A percentile compares a stretch with the other conserved stretches of the same genome.
These are phyloP conservation scores for Ustilago loliicola DNA, from an alignment of 1,284 basidiomycete species.

Conservation along the genomic window DNA sequence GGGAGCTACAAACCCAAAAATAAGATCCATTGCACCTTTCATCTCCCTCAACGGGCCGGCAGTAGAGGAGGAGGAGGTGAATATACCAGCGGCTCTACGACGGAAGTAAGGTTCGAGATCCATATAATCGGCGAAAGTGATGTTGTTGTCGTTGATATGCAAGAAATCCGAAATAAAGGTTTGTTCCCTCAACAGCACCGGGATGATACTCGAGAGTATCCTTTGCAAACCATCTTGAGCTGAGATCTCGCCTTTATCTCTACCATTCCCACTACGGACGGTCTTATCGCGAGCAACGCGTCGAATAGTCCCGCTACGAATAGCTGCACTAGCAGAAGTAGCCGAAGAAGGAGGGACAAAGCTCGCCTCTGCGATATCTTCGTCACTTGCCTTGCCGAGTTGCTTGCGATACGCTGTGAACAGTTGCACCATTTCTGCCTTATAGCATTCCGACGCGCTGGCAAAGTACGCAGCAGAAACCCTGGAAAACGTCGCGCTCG, in stretches of 20 bases:
- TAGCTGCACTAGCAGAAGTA: slow-evolving; percentile 26
- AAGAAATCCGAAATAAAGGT: slow-evolving; percentile 91
- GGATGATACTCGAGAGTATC: slow-evolving; percentile 82
- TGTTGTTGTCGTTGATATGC: slow-evolving; percentile 82
- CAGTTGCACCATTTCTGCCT: slow-evolving; percentile 59
- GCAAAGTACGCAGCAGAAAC: slow-evolving; percentile 63
- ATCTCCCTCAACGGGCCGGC: slow-evolving; percentile 59
- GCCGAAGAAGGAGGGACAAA: slow-evolving; percentile 32
- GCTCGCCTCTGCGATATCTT: slow-evolving; percentile 50
- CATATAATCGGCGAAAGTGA: slow-evolving; percentile 95
- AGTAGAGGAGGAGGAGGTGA: slow-evolving; percentile 24
- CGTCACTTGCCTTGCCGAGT: slow-evolving; percentile 53
- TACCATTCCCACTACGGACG: slow-evolving; percentile 11
- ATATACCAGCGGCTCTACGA: slow-evolving; percentile 79
- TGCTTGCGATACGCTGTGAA: slow-evolving; percentile 50
- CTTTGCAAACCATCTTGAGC: slow-evolving; percentile 78
- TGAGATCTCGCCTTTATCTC: slow-evolving; percentile 27
- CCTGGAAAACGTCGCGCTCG: slow-evolving; percentile 58
- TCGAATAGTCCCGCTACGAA: slow-evolving; percentile 55
- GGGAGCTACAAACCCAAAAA: slow-evolving; percentile 89
- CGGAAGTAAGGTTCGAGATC: slow-evolving; percentile 93
- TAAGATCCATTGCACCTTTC: slow-evolving; percentile 83
- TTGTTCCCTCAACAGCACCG: slow-evolving; percentile 84
- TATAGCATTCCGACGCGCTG: slow-evolving; percentile 57
- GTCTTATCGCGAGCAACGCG: slow-evolving; percentile 37